Percentiles rank a stretch among this genome's conserved stretches.
phyloP scores from a whole-genome alignment of 2,329 filamentous ascomycete species.

The Talaromyces albobiverticillius region DNA sequence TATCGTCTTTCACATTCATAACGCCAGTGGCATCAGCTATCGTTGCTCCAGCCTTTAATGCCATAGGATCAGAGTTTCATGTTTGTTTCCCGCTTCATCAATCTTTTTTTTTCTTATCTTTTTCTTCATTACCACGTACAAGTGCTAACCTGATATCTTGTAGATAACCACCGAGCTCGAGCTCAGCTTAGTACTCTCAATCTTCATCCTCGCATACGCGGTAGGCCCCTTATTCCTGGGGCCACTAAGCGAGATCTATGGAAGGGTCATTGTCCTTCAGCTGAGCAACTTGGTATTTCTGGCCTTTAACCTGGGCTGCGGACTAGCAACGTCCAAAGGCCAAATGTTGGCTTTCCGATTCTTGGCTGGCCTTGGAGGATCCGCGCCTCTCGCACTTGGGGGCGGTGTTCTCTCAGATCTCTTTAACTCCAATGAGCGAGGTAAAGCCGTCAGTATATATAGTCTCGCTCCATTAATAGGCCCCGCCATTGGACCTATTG shows the following conservation, averaged over 20 bases:
- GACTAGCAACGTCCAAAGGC: constrained; percentile 51
- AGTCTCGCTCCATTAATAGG: constrained; percentile 11
- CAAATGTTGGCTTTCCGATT: constrained; percentile 56
- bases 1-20: neutral
- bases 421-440: constrained; percentile 3
- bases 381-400: constrained; percentile 41
- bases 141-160: no score
- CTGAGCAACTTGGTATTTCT: constrained; percentile 49
- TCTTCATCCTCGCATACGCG: constrained; percentile 46
- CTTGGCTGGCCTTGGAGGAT: constrained; percentile 53
- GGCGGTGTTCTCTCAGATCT: constrained; percentile 14
- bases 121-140: no score
- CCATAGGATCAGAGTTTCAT: constrained; percentile 17
- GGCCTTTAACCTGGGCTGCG: constrained; percentile 56
- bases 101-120: no score
- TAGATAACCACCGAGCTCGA: constrained; percentile 51
- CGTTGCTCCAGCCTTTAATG: neutral
- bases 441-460: constrained; percentile 4
- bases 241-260: constrained; percentile 33
- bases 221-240: constrained; percentile 34
- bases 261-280: constrained; percentile 36
- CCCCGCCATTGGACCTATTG: constrained; percentile 27
- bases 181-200: constrained; percentile 63
- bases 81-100: no score
- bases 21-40: neutral